Evolutionary conservation across 495 filamentous ascomycete genomes (phyloP), one percentile per base, ranked within the genome.

Genomic region (Podospora tetraspora): DNA sequence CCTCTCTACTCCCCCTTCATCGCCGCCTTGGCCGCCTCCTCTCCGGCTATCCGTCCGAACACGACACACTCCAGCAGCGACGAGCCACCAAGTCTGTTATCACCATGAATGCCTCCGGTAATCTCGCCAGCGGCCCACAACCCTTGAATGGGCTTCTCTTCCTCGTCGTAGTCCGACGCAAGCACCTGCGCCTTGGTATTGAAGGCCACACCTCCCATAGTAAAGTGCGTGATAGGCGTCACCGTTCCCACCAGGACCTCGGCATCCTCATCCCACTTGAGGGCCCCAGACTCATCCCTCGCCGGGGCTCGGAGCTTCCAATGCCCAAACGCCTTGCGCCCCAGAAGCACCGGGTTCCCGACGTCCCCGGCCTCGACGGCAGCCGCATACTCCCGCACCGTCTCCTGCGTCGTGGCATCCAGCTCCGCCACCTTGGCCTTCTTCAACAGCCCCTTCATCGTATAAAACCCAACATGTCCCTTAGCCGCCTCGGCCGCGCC

Each of bases 171-270:
- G 32, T 73, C 66, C 2, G 73, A 71, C 29, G 73, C 72, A 12
- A 86, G 66, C 11, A 86, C 78, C 66, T 81, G 78, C 3, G 75
- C 74, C 27, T 77, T 70, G 60, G 78, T 71, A 68, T 85, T 80
- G 61, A 86, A 81, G 7, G 81, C 75, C 19, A 80, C 83, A 5
- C 85, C 85, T 9, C 85, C 84, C 85, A 87, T 87, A 19, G 85
- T 87, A 66, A 87, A 89, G 66, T 89, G 87, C 16, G 84, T 78
- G 1, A 88, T 84, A 0, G 87, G 87, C 61, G 87, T 89, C 3
- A 89, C 83, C 16, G 72, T 77, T 7, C 86, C 87, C 0, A 88
- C 76, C 69, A 81, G 86, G 0, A 87, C 80, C 61, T 84, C 80
- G 0, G 81, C 78, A 0, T 85, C 84, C 16, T 80, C 70, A 37